phyloP scores from a whole-genome alignment of 2,329 filamentous ascomycete species.

The Scedosporium dehoogii region DNA sequence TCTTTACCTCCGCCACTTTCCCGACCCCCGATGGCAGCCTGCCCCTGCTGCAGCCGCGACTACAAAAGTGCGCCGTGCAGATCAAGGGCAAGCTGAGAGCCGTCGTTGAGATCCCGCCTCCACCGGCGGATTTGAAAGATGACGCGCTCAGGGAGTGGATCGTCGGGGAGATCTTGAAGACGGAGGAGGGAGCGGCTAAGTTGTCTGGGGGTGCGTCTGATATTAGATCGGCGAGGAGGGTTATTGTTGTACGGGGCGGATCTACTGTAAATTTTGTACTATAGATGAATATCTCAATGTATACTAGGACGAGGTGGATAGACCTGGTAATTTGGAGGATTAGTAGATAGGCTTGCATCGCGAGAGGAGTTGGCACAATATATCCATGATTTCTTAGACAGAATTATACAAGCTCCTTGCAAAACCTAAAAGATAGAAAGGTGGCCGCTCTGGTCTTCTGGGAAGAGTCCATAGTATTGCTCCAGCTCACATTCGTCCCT shows the following conservation, averaged over 20 bases:
- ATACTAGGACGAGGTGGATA: background rate
- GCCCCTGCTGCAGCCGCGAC: constrained; percentile 35
- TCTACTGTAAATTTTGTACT: constrained; percentile 65
- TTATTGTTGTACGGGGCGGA: constrained; percentile 57
- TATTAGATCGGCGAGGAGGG: constrained; percentile 45
- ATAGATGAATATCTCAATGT: background rate
- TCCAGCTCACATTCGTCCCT: too few relatives aligned
- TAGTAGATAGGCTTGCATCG: background rate
- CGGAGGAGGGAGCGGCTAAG: constrained; percentile 2
- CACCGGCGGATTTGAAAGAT: constrained; percentile 28
- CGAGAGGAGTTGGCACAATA: background rate
- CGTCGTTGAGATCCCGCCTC: constrained; percentile 51
- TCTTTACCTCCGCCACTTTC: constrained; percentile 43
- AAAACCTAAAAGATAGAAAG: background rate
- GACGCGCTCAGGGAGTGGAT: constrained; percentile 50
- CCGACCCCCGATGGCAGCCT: constrained; percentile 44
- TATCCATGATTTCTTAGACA: background rate
- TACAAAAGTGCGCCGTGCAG: constrained; percentile 56
- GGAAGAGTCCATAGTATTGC: too few relatives aligned
- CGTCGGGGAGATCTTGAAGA: constrained; percentile 19
- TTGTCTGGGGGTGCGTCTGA: constrained; percentile 29
- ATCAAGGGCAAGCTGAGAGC: constrained; percentile 71
- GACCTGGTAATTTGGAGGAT: background rate
- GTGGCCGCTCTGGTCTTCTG: too few relatives aligned
- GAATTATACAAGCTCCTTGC: background rate